These are phyloP conservation scores for Dioscorea zingiberensis DNA, from an alignment of 106 monocot species.

Conservation along the genomic window DNA sequence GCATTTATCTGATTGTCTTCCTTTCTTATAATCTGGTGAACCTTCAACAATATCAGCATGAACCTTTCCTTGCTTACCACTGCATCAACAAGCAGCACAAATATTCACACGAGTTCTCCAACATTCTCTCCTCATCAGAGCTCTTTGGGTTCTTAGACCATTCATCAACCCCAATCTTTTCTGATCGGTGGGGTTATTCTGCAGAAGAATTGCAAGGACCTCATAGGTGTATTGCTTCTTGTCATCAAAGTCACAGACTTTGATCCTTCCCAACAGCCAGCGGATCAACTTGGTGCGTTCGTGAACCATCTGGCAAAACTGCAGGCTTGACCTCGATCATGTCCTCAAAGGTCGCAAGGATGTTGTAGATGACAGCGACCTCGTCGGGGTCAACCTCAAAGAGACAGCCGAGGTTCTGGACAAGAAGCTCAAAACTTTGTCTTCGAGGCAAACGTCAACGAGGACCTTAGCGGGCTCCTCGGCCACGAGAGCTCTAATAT, in stretches of 20 bases:
- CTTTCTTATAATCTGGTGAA: too few relatives aligned
- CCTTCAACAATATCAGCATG: too few relatives aligned
- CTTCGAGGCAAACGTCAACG: constrained; percentile 77
- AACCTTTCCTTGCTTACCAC: constrained; percentile 95
- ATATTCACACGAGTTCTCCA: constrained; percentile 95
- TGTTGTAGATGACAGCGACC: constrained; percentile 67
- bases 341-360: constrained; percentile 76
- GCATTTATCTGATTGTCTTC: too few relatives aligned
- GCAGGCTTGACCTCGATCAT: constrained; percentile 72
- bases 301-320: constrained; percentile 43
- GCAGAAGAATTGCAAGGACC: constrained; percentile 84
- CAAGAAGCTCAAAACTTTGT: constrained; percentile 86
- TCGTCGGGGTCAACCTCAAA: constrained; percentile 88
- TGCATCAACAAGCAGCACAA: constrained; percentile 91
- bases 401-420: constrained; percentile 69
- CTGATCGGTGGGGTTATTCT: constrained; percentile 80
- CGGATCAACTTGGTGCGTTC: constrained; percentile 78
- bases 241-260: constrained; percentile 78
- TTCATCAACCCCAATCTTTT: constrained; percentile 91
- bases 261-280: constrained; percentile 68
- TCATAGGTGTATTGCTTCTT: constrained; percentile 87
- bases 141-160: constrained; percentile 93
- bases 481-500: constrained; percentile 67
- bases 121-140: constrained; percentile 90
- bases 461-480: constrained; percentile 60